Evolutionary conservation across 1,139 yeast genomes (phyloP).

Genomic region (Spencermartinsiella ligniputridi): DNA sequence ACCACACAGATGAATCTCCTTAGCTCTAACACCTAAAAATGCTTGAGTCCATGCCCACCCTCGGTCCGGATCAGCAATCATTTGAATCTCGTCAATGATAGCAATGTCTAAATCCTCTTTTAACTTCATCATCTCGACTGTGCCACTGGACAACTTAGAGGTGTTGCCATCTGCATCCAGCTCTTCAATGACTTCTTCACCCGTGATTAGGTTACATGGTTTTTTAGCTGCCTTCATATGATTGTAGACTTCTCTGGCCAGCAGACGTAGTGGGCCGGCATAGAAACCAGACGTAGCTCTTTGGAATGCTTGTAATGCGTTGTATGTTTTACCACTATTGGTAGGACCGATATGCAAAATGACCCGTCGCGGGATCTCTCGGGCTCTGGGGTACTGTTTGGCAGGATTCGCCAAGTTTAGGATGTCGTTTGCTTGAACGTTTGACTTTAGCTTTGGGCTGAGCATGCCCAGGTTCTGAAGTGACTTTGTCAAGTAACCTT

Average conservation of each 20-base stretch:
- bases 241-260: conserved; percentile 90
- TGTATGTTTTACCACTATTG: conserved; percentile 91
- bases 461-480: background rate
- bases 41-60: conserved; percentile 98
- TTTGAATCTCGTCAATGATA: conserved; percentile 92
- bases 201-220: conserved; percentile 82
- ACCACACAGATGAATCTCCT: conserved; percentile 88
- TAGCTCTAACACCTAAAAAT: conserved; percentile 77
- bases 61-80: conserved; percentile 74
- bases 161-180: conserved; percentile 60
- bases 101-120: conserved; percentile 72
- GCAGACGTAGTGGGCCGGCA: conserved; percentile 88
- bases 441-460: background rate
- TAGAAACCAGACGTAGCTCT: conserved; percentile 77
- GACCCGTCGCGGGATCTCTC: conserved; percentile 72
- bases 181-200: conserved; percentile 82
- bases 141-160: conserved; percentile 77
- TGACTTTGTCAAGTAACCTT: background rate
- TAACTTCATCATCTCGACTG: conserved; percentile 87
- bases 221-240: conserved; percentile 62
- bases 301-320: conserved; percentile 67
- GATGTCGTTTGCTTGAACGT: background rate
- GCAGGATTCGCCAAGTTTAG: conserved; percentile 45
- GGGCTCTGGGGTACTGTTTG: conserved; percentile 85
- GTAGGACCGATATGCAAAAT: conserved; percentile 96